These are phyloP conservation scores for Cutaneotrichosporon daszewskae DNA, from an alignment of 1,284 basidiomycete genomes.

Conservation along the genomic window DNA sequence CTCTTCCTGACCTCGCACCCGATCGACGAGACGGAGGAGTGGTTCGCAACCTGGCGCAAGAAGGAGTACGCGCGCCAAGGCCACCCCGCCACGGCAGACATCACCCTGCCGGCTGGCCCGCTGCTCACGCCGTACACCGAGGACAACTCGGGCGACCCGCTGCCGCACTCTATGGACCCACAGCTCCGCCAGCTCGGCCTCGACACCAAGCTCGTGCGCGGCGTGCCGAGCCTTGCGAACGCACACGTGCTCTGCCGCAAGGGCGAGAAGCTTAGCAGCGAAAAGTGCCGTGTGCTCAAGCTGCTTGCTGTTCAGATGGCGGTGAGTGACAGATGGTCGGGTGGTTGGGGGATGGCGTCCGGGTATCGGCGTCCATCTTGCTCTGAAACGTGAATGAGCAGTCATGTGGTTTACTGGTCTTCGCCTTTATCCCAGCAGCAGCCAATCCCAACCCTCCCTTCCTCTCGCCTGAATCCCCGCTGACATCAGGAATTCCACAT, in stretches of 20 bases:
- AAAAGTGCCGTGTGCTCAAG: constrained; percentile 85
- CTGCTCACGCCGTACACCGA: constrained; percentile 53
- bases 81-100: constrained; percentile 67
- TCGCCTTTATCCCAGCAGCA: too few species aligned
- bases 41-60: constrained; percentile 87
- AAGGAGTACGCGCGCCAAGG: constrained; percentile 89
- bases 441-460: too few species aligned
- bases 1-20: constrained; percentile 85
- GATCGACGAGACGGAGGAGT: constrained; percentile 82
- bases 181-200: constrained; percentile 89
- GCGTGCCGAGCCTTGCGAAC: constrained; percentile 75
- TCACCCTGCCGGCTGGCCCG: constrained; percentile 64
- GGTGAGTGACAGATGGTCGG: constrained; percentile 42
- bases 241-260: constrained; percentile 80
- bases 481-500: constrained; percentile 58
- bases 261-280: constrained; percentile 70
- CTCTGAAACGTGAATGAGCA: too few species aligned
- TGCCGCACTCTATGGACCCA: constrained; percentile 95
- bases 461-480: background rate
- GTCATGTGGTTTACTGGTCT: too few species aligned
- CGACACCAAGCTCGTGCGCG: constrained; percentile 74
- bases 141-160: constrained; percentile 66
- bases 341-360: too few species aligned
- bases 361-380: too few species aligned
- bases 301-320: constrained; percentile 82